Evolutionary conservation across 1,139 yeast genomes (phyloP), one percentile per base, ranked within the genome.

Genomic region (Magnusiomyces ingens): DNA sequence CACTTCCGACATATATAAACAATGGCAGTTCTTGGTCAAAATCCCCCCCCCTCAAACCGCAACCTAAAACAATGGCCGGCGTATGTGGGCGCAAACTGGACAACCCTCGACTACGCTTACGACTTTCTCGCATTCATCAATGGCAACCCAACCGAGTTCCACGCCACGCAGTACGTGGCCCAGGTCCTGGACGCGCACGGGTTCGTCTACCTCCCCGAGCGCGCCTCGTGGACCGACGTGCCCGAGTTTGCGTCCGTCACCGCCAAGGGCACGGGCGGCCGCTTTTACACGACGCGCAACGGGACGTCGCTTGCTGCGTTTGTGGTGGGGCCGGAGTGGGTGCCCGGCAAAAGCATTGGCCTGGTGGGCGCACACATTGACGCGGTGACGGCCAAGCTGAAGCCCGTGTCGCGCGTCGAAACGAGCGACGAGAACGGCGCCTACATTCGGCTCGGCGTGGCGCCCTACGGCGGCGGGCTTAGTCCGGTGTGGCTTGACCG

Each of bases 301-400:
- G 86, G 81, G 15, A 85, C 95, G 1, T 84, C 95, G 0, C 72
- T 90, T 38, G 82, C 88, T 59, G 96, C 95, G 1, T 89, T 89
- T 69, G 78, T 82, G 2, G 57, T 70, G 22, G 84, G 90, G 19
- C 91, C 90, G 47, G 67, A 79, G 52, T 86, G 82, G 76, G 62
- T 67, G 42, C 81, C 86, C 17, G 95, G 95, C 12, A 82, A 84
- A 58, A 93, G 95, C 10, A 75, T 87, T 55, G 82, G 95, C 1
- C 80, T 90, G 54, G 83, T 88, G 49, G 96, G 95, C 11, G 91
- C 94, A 10, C 97, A 90, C 66, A 85, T 95, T 0, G 97, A 90
- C 66, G 88, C 95, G 3, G 93, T 95, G 18, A 82, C 88, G 49
- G 57, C 63, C 50, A 56, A 58, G 53, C 54, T 90, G 60, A 90